Base-by-base conservation (phyloP, 2,329 filamentous ascomycete genomes). In the Leptodontidium sp. region DNA sequence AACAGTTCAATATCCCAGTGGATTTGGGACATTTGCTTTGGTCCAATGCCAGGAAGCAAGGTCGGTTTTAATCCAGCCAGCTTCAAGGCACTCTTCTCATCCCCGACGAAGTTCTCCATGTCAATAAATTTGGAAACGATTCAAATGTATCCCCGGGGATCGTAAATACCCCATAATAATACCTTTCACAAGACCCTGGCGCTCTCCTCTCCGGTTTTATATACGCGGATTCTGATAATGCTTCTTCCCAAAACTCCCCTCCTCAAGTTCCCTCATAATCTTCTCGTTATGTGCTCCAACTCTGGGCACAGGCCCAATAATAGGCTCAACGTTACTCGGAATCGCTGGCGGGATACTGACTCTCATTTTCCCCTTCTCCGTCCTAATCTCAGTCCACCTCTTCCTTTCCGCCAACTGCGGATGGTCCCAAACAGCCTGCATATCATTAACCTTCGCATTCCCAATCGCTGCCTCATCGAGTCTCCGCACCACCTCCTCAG, bases 371-470 rank as follows among this genome's bases (percentile, higher is more conserved):
- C 64, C 64, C 6, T 61, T 61, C 32, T 66, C 64, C 21, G 64
- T 66, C 29, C 24, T 58, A 43, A 66, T 47, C 14, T 66, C 53
- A 5, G 7, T 45, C 64, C 64, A 66, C 45, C 47, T 66, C 8
- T 49, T 53, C 45, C 64, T 40, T 7, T 49, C 64, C 26, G 52
- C 21, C 14, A 66, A 15, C 49, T 66, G 64, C 8, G 43, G 53
- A 53, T 66, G 64, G 2, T 66, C 35, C 64, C 64, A 66, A 9
- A 66, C 55, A 43, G 24, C 45, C 43, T 52, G 29, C 64, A 66
- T 66, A 32, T 66, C 45, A 40, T 66, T 66, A 14, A 66, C 53
- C 29, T 59, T 61, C 9, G 64, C 55, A 61, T 66, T 66, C 11
- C 64, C 64, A n/a, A 66, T 66, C 35, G 40, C 64, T 15, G 55